Evolutionary conservation across 768 basidiomycete genomes (phyloP).

Genomic region (Neoboletus brunneissimus): DNA sequence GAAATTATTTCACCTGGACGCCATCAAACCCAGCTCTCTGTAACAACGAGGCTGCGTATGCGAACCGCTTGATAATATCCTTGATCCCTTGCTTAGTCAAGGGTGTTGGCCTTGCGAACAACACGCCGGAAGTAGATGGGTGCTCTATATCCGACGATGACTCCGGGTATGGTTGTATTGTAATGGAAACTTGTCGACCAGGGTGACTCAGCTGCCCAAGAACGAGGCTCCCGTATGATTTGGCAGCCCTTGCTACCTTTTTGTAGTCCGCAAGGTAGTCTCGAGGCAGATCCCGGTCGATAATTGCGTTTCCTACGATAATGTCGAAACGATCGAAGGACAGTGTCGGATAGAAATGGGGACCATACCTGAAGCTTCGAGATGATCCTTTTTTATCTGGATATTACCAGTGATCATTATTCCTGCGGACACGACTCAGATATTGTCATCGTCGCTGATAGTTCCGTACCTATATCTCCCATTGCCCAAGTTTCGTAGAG

Average conservation of each 20-base stretch:
- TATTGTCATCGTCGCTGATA: not conserved
- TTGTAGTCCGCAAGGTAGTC: constrained; percentile 22
- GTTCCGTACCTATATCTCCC: constrained; percentile 28
- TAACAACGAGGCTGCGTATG: constrained; percentile 52
- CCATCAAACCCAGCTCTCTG: constrained; percentile 67
- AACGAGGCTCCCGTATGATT: constrained; percentile 29
- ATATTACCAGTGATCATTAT: constrained; percentile 34
- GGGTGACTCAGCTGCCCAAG: constrained; percentile 35
- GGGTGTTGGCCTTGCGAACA: constrained; percentile 33
- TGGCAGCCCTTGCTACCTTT: constrained; percentile 31
- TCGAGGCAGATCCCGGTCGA: constrained; percentile 28
- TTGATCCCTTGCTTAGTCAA: constrained; percentile 48
- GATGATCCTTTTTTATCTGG: constrained; percentile 34
- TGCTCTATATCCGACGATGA: constrained; percentile 35
- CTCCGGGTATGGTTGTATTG: constrained; percentile 35
- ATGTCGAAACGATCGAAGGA: not conserved
- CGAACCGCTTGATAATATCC: constrained; percentile 50
- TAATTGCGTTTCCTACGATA: constrained; percentile 30
- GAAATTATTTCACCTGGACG: constrained; percentile 38
- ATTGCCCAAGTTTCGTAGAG: constrained; percentile 35
- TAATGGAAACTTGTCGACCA: constrained; percentile 35
- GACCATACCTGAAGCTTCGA: constrained; percentile 33
- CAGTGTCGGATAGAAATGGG: not conserved
- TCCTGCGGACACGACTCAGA: constrained; percentile 20
- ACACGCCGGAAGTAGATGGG: constrained; percentile 31